Conservation (phyloP, 805 yeast species). For the Lipomyces yamadae region DNA sequence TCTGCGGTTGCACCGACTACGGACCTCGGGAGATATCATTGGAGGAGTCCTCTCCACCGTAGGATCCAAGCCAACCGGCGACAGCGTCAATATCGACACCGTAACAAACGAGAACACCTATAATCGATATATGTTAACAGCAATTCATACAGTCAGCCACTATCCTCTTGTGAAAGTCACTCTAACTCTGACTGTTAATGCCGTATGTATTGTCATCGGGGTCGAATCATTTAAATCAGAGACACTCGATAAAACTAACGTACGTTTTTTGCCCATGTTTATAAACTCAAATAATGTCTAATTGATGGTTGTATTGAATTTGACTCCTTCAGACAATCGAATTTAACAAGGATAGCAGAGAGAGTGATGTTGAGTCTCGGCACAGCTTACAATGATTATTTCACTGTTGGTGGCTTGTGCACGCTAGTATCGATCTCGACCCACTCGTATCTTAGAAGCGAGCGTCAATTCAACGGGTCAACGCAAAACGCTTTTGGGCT, state of each 20-base stretch:
- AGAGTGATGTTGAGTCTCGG: background rate
- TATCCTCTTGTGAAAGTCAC: background rate
- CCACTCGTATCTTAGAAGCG: too few relatives aligned
- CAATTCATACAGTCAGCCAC: background rate
- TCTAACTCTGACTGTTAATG: background rate
- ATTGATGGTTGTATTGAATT: background rate
- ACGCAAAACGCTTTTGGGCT: too few relatives aligned
- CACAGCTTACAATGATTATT: too few relatives aligned
- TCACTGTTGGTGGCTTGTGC: too few relatives aligned
- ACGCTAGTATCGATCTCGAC: too few relatives aligned
- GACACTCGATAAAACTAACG: conserved; percentile 3
- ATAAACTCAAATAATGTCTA: background rate
- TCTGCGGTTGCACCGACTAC: background rate
- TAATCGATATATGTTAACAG: conserved; percentile 9
- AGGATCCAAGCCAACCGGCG: conserved; percentile 49
- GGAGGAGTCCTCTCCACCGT: conserved; percentile 49
- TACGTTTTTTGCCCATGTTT: conserved; percentile 39
- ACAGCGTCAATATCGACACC: conserved; percentile 51
- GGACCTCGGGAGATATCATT: conserved; percentile 48
- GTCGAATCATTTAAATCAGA: background rate
- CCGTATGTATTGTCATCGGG: background rate
- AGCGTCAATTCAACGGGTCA: too few relatives aligned
- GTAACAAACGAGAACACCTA: conserved; percentile 47
- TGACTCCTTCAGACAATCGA: background rate
- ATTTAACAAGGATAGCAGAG: background rate